phyloP scores from a whole-genome alignment of 1,284 basidiomycete species.

The Pseudozyma flocculosa region DNA sequence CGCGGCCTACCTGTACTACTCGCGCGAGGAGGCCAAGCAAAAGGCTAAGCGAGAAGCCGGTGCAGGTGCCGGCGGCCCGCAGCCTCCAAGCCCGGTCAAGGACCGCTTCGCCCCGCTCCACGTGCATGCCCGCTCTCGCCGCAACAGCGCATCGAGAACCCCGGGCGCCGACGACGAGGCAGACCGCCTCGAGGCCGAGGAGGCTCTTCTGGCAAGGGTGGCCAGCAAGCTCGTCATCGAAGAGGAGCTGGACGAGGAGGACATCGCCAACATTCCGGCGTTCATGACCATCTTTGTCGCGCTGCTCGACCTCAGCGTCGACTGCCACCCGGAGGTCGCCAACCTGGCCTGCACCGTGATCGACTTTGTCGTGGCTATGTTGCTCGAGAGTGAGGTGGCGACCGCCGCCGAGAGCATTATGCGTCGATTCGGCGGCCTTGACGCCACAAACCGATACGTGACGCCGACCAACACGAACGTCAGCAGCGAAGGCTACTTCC shows the following conservation, averaged over 20 bases:
- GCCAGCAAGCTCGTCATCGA: conserved; percentile 69
- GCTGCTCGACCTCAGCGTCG: conserved; percentile 85
- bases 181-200: conserved; percentile 40
- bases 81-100: not conserved
- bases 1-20: conserved; percentile 93
- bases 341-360: conserved; percentile 85
- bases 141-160: no score
- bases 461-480: conserved; percentile 51
- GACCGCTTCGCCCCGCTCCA: not conserved
- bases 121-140: not conserved
- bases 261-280: conserved; percentile 74
- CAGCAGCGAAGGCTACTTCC: conserved; percentile 59
- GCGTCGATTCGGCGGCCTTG: conserved; percentile 18
- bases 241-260: conserved; percentile 71
- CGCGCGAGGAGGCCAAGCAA: conserved; percentile 63
- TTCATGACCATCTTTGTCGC: conserved; percentile 91
- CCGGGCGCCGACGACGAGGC: not conserved
- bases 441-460: conserved; percentile 34
- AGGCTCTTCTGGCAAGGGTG: conserved; percentile 71
- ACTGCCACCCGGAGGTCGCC: conserved; percentile 89
- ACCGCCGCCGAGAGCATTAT: conserved; percentile 25
- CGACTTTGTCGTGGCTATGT: conserved; percentile 85
- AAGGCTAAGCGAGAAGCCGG: no score
- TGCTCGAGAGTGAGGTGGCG: conserved; percentile 83
- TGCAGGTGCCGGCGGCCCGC: no score